A percentile compares a stretch with the other conserved stretches of the same genome.
Evolutionary conservation across 768 basidiomycete genomes (phyloP).

Genomic region (Boletus rubroflammeus): DNA sequence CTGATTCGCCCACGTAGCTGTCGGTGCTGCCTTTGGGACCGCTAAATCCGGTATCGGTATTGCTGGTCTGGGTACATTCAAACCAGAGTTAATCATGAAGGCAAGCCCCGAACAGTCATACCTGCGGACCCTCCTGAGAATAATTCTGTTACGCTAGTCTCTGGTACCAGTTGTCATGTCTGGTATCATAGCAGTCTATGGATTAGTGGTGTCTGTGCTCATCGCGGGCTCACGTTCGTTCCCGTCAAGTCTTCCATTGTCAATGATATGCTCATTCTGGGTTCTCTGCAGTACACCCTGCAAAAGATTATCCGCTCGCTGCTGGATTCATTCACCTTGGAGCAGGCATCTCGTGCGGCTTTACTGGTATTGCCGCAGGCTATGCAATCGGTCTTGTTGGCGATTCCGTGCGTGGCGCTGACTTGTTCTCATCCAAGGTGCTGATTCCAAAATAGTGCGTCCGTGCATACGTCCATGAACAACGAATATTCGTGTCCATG

Average conservation of each 20-base stretch:
- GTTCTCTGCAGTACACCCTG: conserved; percentile 49
- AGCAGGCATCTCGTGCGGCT: conserved; percentile 86
- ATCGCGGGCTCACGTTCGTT: conserved; percentile 67
- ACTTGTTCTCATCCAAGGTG: neutral
- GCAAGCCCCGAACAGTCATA: conserved; percentile 35
- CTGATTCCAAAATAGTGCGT: conserved; percentile 58
- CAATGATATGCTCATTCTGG: conserved; percentile 12
- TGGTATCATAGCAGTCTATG: conserved; percentile 97
- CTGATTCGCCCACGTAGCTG: conserved; percentile 45
- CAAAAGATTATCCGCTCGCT: conserved; percentile 72
- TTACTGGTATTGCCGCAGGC: conserved; percentile 89
- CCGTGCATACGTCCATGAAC: conserved; percentile 87
- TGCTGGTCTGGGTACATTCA: conserved; percentile 89
- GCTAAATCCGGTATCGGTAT: conserved; percentile 97
- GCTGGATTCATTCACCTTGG: conserved; percentile 91
- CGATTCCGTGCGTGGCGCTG: conserved; percentile 66
- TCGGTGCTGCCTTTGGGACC: conserved; percentile 95
- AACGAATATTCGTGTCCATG: conserved; percentile 91
- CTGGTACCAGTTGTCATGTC: conserved; percentile 98
- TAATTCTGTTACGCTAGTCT: conserved; percentile 48
- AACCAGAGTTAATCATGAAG: conserved; percentile 98
- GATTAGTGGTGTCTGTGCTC: conserved; percentile 91
- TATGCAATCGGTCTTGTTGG: conserved; percentile 94
- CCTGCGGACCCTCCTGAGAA: neutral
- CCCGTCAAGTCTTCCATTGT: neutral